Evolutionary conservation across 371 early-diverging fungal genomes (phyloP), one percentile per base, ranked within the genome.

Genomic region (Phascolomyces articulosus): DNA sequence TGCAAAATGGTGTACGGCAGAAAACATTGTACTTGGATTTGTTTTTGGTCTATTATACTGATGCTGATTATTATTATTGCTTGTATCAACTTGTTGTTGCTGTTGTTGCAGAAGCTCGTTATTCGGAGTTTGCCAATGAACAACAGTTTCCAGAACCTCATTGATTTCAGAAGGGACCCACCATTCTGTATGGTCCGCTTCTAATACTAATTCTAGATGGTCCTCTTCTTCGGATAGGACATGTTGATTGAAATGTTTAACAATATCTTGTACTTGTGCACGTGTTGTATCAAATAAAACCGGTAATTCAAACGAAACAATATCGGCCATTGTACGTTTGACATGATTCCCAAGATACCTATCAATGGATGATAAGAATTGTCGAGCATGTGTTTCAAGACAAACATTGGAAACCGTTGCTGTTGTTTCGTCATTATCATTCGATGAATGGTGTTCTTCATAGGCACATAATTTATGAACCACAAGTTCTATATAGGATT

Each of bases 291-390:
- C 57, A 38, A 61, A 69, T 18, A 69, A 60, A 20, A 29, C 27
- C 1, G 69, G 69, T 2, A 69, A 41, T 16, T 69, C 69, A 26
- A 61, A 47, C 15, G 38, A 59, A n/a, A 61, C 58, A 48, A 69
- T 69, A 61, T 69, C 58, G 0, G 51, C 47, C 49, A 69, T 48
- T 26, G 65, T 64, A 2, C 49, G 61, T 15, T 59, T 49, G 49
- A 69, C 51, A 40, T 69, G 64, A 16, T 44, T 64, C 51, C 51
- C 57, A 26, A 69, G 40, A 31, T 69, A 63, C n/a, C 55, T 64
- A 48, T 61, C 56, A 49, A 69, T 31, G 23, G 28, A 64, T 3
- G 69, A 60, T 18, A 69, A 21, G 48, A 69, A 64, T 40, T 63
- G 60, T 13, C 20, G 55, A 24, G 65, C 63, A 38, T 69, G 55